These are phyloP conservation scores for Emydomyces testavorans DNA, from an alignment of 2,329 filamentous ascomycete genomes.

Conservation along the genomic window DNA sequence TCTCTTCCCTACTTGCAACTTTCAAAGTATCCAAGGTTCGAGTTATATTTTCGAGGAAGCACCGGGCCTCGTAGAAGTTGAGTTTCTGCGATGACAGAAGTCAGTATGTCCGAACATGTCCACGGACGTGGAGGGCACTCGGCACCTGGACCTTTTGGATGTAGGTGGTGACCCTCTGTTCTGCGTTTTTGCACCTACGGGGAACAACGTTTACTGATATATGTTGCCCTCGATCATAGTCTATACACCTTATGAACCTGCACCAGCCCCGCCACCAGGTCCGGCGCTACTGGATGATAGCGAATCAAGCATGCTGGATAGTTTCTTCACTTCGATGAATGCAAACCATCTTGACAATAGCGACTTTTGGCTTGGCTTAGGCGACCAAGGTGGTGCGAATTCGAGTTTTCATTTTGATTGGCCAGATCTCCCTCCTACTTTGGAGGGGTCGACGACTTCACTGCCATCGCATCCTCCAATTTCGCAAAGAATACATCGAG, in stretches of 20 bases:
- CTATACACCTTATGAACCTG: conserved; percentile 35
- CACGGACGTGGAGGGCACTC: conserved; percentile 39
- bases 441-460: conserved; percentile 55
- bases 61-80: neutral
- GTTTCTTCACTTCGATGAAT: conserved; percentile 35
- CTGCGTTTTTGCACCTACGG: neutral
- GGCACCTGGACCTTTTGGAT: conserved; percentile 53
- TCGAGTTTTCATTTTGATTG: conserved; percentile 24
- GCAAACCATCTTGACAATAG: conserved; percentile 28
- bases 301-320: conserved; percentile 45
- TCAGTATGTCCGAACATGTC: conserved; percentile 23
- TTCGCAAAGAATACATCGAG: conserved; percentile 1
- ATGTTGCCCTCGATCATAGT: neutral
- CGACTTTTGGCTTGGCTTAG: conserved; percentile 28
- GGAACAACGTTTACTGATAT: conserved; percentile 24
- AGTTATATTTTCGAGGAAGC: neutral
- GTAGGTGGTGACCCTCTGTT: conserved; percentile 32
- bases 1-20: neutral
- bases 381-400: conserved; percentile 15
- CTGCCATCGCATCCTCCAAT: conserved; percentile 33
- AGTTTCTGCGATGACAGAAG: conserved; percentile 23
- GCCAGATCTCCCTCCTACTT: conserved; percentile 49
- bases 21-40: neutral
- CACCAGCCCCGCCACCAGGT: conserved; percentile 54
- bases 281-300: conserved; percentile 52